Conservation (phyloP, 2,329 filamentous ascomycete genomes). For the Sordariomycetes sp. region DNA sequence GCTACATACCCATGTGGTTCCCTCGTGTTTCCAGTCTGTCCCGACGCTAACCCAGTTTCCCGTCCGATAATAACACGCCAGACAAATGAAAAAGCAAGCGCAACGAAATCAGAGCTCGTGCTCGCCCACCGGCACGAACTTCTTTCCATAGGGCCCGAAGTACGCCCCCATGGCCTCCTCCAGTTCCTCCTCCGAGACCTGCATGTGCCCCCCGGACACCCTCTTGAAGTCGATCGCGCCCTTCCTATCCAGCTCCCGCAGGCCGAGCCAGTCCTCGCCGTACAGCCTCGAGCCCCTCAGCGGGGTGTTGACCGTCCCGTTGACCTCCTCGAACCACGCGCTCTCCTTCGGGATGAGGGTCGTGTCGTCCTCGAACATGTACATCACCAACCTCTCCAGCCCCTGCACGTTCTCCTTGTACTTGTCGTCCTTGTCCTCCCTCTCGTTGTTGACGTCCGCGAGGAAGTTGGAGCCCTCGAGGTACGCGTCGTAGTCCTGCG, state of each 20-base stretch:
- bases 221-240: constrained; percentile 67
- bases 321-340: constrained; percentile 83
- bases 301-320: constrained; percentile 54
- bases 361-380: constrained; percentile 76
- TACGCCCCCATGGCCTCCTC: constrained; percentile 55
- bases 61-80: not conserved
- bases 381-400: constrained; percentile 77
- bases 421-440: constrained; percentile 56
- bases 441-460: constrained; percentile 94
- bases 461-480: constrained; percentile 77
- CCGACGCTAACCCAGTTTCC: not conserved
- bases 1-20: too few relatives aligned
- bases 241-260: constrained; percentile 68
- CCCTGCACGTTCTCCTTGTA: constrained; percentile 62
- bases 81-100: not conserved
- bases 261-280: constrained; percentile 84
- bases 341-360: constrained; percentile 86
- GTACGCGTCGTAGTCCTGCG: constrained; percentile 58
- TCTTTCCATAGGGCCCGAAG: constrained; percentile 43
- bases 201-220: constrained; percentile 74
- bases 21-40: too few relatives aligned
- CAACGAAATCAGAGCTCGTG: not conserved
- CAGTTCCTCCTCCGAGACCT: constrained; percentile 56
- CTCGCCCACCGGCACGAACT: constrained; percentile 14
- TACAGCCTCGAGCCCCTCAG: constrained; percentile 66